Conservation (phyloP, 2,329 filamentous ascomycete genomes). For the Pseudogymnoascus sp. region DNA sequence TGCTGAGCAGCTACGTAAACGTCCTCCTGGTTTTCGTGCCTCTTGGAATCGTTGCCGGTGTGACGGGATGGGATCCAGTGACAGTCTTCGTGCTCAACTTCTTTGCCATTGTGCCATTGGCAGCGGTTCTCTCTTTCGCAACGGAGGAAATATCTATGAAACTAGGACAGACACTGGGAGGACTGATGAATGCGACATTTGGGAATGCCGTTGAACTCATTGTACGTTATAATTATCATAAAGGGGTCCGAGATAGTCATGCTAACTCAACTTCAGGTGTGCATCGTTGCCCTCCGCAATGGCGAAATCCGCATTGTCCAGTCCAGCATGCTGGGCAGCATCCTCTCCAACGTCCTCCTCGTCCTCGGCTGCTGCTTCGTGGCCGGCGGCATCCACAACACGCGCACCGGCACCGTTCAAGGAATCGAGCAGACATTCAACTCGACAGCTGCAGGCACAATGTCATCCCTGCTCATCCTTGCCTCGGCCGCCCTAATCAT, state of each 20-base stretch:
- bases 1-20: conserved; percentile 52
- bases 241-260: not conserved
- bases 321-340: conserved; percentile 92
- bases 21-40: conserved; percentile 72
- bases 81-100: conserved; percentile 52
- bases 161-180: conserved; percentile 49
- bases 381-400: conserved; percentile 62
- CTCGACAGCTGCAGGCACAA: conserved; percentile 70
- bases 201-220: conserved; percentile 52
- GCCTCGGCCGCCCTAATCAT: conserved; percentile 70
- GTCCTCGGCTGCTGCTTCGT: conserved; percentile 78
- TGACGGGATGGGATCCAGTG: conserved; percentile 43
- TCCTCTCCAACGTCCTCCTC: conserved; percentile 87
- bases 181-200: conserved; percentile 43
- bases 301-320: conserved; percentile 94
- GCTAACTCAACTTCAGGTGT: conserved; percentile 52
- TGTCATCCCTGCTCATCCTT: conserved; percentile 53
- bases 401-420: conserved; percentile 42
- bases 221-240: conserved; percentile 29
- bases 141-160: conserved; percentile 50
- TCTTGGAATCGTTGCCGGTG: conserved; percentile 62
- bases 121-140: conserved; percentile 48
- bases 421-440: conserved; percentile 66
- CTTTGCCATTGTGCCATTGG: conserved; percentile 50
- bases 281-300: conserved; percentile 79